Conservation (phyloP, 2,329 filamentous ascomycete species). For the Ophiostoma australiae region DNA sequence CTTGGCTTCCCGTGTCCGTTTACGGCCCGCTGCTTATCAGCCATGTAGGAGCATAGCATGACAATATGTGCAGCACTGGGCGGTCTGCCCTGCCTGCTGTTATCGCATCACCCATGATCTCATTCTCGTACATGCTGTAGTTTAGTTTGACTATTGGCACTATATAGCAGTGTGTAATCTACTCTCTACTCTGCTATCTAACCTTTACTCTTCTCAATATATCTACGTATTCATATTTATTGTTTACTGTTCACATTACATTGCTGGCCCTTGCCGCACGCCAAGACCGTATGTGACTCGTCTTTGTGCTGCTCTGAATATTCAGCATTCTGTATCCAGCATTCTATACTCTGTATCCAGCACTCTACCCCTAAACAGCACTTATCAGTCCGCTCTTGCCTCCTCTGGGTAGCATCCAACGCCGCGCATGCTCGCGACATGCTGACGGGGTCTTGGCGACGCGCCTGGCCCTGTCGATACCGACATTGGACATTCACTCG, state of each 20-base stretch:
- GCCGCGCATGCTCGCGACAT: background rate
- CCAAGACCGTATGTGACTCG: too few relatives aligned
- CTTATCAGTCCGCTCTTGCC: slow-evolving; percentile 12
- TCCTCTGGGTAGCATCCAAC: slow-evolving; percentile 14
- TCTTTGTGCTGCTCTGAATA: too few relatives aligned
- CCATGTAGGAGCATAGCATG: too few relatives aligned
- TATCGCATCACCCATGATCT: background rate
- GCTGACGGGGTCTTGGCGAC: slow-evolving; percentile 4
- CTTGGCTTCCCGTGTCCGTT: background rate
- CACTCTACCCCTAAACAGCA: background rate
- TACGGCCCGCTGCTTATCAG: background rate
- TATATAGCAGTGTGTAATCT: too few relatives aligned
- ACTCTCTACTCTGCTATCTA: too few relatives aligned
- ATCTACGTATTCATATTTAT: too few relatives aligned
- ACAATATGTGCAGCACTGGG: too few relatives aligned
- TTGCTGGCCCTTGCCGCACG: too few relatives aligned
- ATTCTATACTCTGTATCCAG: too few relatives aligned
- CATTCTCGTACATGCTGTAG: background rate
- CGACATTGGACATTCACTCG: background rate
- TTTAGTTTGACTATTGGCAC: background rate
- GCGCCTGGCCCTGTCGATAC: background rate
- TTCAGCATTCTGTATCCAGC: too few relatives aligned
- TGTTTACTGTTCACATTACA: too few relatives aligned
- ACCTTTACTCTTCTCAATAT: too few relatives aligned
- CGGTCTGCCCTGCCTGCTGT: background rate